Base-by-base conservation (phyloP, 1,284 basidiomycete genomes). In the Tilletia indica region DNA sequence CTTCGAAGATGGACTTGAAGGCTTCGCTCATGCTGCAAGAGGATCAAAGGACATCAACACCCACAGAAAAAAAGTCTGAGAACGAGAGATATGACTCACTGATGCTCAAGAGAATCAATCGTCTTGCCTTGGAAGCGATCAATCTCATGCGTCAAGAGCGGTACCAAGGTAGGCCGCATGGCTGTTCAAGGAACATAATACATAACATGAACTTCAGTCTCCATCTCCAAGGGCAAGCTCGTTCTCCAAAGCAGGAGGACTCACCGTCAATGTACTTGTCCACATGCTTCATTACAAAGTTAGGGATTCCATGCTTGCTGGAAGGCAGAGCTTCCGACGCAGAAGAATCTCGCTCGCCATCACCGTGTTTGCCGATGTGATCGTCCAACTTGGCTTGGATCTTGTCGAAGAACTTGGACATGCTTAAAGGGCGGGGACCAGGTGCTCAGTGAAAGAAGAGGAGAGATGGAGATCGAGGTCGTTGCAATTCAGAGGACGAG, bases 191-290 rank as follows among this genome's bases (percentile, higher is more conserved):
- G 14, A 8, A 45, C 14, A 45, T 45, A 1, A 14, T 45, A 9
- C 42, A 45, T 8, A 8, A 45, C 42, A 45, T 31, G n/a, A 31
- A 31, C 25, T 31, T 31, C 25, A 31, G 25, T 31, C 25, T 31
- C 25, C 25, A 19, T 38, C n/a, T 25, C 31, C 16, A 39, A 45
- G 5, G 63, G 39, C 14, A 68, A 36, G 21, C 21, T 47, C 42
- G 19, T 42, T 16, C 45, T 21, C 19, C n/a, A 34, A 68, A n/a
- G 19, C 11, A 12, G 42, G 25, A 16, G 49, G 12, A 68, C 68
- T 69, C 19, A 69, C 68, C 61, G 14, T 69, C 68, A 34, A 69
- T 63, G 47, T 69, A 69, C 61, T 36, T 69, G 68, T 69, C 68
- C 4, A 69, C 68, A 51, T 56, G 54, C 61, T 36, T 69, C 68